Evolutionary conservation across 345 rosid genomes (phyloP).

Genomic region (Chamaenerion angustifolium): DNA sequence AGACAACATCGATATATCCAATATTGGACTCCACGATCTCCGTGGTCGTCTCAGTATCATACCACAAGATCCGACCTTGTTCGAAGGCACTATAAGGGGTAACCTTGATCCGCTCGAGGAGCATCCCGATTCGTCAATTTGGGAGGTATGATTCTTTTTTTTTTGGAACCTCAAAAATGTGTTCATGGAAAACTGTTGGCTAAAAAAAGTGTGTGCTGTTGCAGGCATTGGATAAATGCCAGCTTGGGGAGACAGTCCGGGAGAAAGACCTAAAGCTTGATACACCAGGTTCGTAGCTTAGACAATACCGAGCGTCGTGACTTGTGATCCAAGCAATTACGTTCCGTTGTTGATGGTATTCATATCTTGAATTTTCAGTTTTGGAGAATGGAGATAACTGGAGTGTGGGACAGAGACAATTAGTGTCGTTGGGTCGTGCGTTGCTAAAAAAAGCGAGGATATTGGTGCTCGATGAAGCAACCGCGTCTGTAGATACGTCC

Average conservation of each 20-base stretch:
- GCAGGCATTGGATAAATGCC: conserved; percentile 95
- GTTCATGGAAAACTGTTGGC: too few species aligned
- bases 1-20: conserved; percentile 85
- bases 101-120: conserved; percentile 98
- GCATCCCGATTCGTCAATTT: conserved; percentile 72
- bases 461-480: conserved; percentile 96
- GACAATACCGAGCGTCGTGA: neutral
- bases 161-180: too few species aligned
- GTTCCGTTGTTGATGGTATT: conserved; percentile 6
- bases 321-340: neutral
- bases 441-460: conserved; percentile 83
- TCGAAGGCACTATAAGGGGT: conserved; percentile 88
- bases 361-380: conserved; percentile 29
- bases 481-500: conserved; percentile 97
- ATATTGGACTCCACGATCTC: conserved; percentile 90
- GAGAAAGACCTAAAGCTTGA: conserved; percentile 80
- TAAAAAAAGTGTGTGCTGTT: too few species aligned
- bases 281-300: conserved; percentile 54
- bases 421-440: conserved; percentile 86
- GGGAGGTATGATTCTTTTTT: conserved; percentile 48
- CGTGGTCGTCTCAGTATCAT: conserved; percentile 89
- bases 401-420: conserved; percentile 98
- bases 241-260: conserved; percentile 78
- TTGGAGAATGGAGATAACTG: conserved; percentile 97
- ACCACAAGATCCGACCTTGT: conserved; percentile 96